A percentile compares a stretch with the other conserved stretches of the same genome.
These are phyloP conservation scores for Chiua virens DNA, from an alignment of 768 basidiomycete genomes.

Conservation along the genomic window DNA sequence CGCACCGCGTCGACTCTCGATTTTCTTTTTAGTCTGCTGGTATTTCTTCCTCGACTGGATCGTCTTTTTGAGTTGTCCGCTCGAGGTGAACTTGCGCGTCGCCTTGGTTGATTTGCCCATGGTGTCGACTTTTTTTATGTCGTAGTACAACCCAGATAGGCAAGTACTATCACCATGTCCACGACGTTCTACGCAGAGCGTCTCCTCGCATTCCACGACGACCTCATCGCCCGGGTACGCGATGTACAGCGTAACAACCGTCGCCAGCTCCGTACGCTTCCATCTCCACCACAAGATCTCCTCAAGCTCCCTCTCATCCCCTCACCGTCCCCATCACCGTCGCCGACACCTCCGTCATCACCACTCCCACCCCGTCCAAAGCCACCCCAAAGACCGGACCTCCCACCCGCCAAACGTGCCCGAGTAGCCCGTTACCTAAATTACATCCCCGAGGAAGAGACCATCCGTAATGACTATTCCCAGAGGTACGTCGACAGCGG, in stretches of 20 bases:
- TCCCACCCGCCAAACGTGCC: conserved; percentile 73
- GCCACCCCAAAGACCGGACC: conserved; percentile 43
- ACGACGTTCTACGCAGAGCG: conserved; percentile 50
- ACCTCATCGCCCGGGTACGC: conserved; percentile 57
- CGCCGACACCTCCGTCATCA: conserved; percentile 50
- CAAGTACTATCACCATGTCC: conserved; percentile 5
- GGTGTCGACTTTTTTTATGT: too few relatives aligned
- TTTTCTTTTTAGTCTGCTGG: conserved; percentile 72
- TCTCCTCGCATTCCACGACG: conserved; percentile 59
- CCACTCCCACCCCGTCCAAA: conserved; percentile 38
- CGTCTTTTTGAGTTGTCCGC: conserved; percentile 83
- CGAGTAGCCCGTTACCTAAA: conserved; percentile 70
- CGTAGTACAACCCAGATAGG: conserved; percentile 13
- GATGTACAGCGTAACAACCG: conserved; percentile 56
- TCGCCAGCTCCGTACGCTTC: conserved; percentile 52
- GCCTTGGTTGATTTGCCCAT: conserved; percentile 65
- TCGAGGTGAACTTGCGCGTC: conserved; percentile 83
- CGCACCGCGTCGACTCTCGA: conserved; percentile 55
- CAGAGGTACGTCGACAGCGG: conserved; percentile 88
- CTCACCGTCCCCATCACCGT: conserved; percentile 52
- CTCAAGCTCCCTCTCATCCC: conserved; percentile 58
- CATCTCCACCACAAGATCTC: conserved; percentile 55
- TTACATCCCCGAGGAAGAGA: conserved; percentile 93
- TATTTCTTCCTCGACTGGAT: conserved; percentile 84
- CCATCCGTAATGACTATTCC: conserved; percentile 93